phyloP scores from a whole-genome alignment of 202 grass and related monocot genomes.

The Zoysia matrella region DNA sequence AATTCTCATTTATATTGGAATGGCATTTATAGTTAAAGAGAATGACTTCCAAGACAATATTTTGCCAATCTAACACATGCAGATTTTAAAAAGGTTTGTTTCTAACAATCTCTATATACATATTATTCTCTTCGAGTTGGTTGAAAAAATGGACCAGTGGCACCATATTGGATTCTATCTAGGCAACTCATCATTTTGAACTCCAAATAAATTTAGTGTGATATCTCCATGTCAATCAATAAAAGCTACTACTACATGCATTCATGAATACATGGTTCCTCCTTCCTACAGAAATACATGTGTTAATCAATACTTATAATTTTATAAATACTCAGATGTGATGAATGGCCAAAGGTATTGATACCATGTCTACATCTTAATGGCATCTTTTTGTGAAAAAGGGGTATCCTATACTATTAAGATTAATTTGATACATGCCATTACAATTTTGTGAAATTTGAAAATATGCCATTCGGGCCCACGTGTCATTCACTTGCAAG shows the following conservation, averaged over 20 bases:
- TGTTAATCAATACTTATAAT: too few relatives aligned
- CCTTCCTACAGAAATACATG: neutral
- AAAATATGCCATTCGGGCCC: too few relatives aligned
- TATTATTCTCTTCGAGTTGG: neutral
- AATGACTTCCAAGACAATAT: neutral
- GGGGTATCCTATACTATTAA: neutral
- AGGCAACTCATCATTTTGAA: neutral
- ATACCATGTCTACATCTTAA: neutral
- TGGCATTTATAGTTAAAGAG: slow-evolving; percentile 31
- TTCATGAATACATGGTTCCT: neutral
- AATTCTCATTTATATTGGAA: slow-evolving; percentile 27
- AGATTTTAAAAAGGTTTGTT: neutral
- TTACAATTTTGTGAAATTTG: too few relatives aligned
- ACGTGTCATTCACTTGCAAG: too few relatives aligned
- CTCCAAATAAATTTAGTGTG: neutral
- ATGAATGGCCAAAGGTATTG: neutral
- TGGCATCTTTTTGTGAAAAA: neutral
- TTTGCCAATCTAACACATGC: neutral
- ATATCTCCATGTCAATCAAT: neutral
- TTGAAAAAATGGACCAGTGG: neutral
- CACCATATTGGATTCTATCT: neutral
- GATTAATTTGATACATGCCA: too few relatives aligned
- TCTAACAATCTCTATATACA: neutral
- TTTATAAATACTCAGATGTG: neutral
- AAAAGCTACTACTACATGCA: neutral